Evolutionary conservation across 139 green algal genomes (phyloP).

Genomic region (Chlorella sorokiniana): DNA sequence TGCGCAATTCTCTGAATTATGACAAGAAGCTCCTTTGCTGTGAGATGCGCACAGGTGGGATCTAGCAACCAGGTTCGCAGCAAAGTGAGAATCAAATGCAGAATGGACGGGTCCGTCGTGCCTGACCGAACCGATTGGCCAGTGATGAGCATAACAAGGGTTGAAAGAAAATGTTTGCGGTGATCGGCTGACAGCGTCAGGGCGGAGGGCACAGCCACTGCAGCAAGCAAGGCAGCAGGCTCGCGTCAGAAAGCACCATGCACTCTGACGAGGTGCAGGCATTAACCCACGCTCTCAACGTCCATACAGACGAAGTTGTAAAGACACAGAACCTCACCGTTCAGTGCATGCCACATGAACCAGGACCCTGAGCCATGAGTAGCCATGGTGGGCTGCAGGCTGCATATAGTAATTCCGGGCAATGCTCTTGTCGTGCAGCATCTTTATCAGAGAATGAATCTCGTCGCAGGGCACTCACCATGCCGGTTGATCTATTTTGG

Average conservation of each 20-base stretch:
- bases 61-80: slow-evolving; percentile 55
- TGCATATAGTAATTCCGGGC: not conserved
- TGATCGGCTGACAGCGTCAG: slow-evolving; percentile 73
- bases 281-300: too few relatives aligned
- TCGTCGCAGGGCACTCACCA: not conserved
- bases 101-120: slow-evolving; percentile 65
- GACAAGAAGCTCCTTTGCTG: slow-evolving; percentile 80
- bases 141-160: slow-evolving; percentile 80
- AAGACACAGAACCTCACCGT: too few relatives aligned
- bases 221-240: not conserved
- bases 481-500: slow-evolving; percentile 29
- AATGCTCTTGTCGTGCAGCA: not conserved
- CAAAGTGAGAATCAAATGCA: slow-evolving; percentile 62
- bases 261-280: too few relatives aligned
- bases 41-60: slow-evolving; percentile 46
- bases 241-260: not conserved
- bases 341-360: slow-evolving; percentile 59
- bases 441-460: not conserved
- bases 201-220: slow-evolving; percentile 41
- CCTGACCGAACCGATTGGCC: slow-evolving; percentile 45
- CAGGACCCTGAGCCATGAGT: slow-evolving; percentile 68
- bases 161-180: slow-evolving; percentile 79
- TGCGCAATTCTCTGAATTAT: slow-evolving; percentile 84
- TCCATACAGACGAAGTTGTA: too few relatives aligned
- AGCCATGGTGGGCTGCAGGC: not conserved